phyloP scores from a whole-genome alignment of 768 basidiomycete species.

The Candolleomyces efflorescens region DNA sequence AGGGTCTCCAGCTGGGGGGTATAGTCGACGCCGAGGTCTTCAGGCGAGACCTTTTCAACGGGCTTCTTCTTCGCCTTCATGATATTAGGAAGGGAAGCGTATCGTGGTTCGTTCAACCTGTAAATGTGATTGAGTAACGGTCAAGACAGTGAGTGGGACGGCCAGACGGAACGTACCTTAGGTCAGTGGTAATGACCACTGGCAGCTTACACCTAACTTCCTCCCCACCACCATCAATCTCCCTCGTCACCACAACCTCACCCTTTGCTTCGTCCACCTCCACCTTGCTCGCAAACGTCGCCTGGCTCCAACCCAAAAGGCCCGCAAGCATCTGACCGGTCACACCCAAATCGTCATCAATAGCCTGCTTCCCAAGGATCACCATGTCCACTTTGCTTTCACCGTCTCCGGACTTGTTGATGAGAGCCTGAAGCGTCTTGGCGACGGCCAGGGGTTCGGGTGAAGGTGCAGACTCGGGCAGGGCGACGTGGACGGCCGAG shows the following conservation, averaged over 20 bases:
- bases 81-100: conserved; percentile 95
- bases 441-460: conserved; percentile 93
- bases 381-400: conserved; percentile 72
- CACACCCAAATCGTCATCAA: conserved; percentile 94
- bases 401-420: conserved; percentile 47
- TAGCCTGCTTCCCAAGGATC: conserved; percentile 96
- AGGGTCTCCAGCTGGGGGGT: conserved; percentile 80
- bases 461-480: conserved; percentile 62
- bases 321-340: conserved; percentile 98
- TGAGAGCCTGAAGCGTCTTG: conserved; percentile 73
- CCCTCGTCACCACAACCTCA: conserved; percentile 71
- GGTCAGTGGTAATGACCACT: conserved; percentile 85
- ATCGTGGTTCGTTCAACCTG: conserved; percentile 67
- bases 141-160: conserved; percentile 57
- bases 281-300: conserved; percentile 90
- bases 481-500: conserved; percentile 85
- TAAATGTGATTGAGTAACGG: not conserved
- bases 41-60: conserved; percentile 74
- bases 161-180: conserved; percentile 64
- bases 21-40: conserved; percentile 81
- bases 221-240: conserved; percentile 93
- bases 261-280: conserved; percentile 62
- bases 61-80: conserved; percentile 99
- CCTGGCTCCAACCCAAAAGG: conserved; percentile 88
- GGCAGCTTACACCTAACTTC: conserved; percentile 79